Evolutionary conservation across 108 stramenopile species (phyloP), one percentile per base, ranked within the genome.

Genomic region (Bacterosira constricta): DNA sequence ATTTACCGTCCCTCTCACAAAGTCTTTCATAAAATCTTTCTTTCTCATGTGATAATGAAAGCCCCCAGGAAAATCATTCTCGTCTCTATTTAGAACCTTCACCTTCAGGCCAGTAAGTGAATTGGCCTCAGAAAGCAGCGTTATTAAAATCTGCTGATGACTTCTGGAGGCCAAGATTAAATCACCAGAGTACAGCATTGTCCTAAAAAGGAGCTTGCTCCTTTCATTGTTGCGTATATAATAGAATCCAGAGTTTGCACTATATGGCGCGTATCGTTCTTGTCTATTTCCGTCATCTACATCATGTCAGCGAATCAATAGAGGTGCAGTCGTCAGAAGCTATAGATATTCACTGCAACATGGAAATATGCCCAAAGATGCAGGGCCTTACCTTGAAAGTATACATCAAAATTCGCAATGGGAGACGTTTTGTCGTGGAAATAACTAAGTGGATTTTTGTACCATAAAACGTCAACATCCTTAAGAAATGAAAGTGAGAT

Each of bases 241-340:
- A 75, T 95, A 97, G 67, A 96, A 97, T 3, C 96, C 95, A 38
- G 87, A 67, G 76, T 69, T 97, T 83, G 88, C 90, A 8, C 62
- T 67, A 21, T 81, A 89, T 0, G 96, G 96, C 1, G 91, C 74
- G 55, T 79, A 91, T 35, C 85, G 56, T 17, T 67, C 35, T 31
- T 78, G 64, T 25, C 29, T 54, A 51, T 51, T 61, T 23, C 66
- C 94, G 57, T 95, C 93, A 64, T 94, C 92, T n/a, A n/a, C n/a
- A n/a, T n/a, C n/a, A n/a, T n/a, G n/a, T n/a, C n/a, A n/a, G n/a
- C n/a, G n/a, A n/a, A n/a, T n/a, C n/a, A n/a, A n/a, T n/a, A n/a
- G n/a, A n/a, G n/a, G n/a, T n/a, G n/a, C n/a, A n/a, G n/a, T n/a
- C n/a, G n/a, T n/a, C n/a, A n/a, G n/a, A n/a, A n/a, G n/a, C n/a